Conservation (phyloP, 306 rosid species). For the Senna siamea region DNA sequence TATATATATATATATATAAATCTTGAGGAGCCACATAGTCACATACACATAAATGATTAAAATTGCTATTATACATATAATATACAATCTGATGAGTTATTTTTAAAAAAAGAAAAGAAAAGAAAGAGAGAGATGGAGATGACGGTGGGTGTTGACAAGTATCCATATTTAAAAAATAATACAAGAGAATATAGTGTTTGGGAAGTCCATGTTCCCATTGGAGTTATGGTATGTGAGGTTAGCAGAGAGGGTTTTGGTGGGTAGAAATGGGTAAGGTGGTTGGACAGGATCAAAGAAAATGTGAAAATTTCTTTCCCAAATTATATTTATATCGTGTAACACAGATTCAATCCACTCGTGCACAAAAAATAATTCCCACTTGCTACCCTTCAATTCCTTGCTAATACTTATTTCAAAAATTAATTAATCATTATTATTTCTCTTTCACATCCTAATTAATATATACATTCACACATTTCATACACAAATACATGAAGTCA, state of each 20-base stretch:
- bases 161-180: background rate
- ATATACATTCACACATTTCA: no score
- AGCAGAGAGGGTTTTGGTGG: conserved; percentile 54
- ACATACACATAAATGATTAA: no score
- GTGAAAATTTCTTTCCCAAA: conserved; percentile 13
- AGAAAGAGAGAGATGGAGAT: conserved; percentile 9
- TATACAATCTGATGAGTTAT: no score
- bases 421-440: background rate
- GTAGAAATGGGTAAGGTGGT: conserved; percentile 84
- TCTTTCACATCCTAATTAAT: no score
- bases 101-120: background rate
- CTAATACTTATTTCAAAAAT: background rate
- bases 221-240: conserved; percentile 31
- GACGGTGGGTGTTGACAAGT: conserved; percentile 31
- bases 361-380: conserved; percentile 36
- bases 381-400: conserved; percentile 31
- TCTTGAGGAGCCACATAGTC: no score
- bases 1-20: no score
- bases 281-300: conserved; percentile 48
- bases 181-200: conserved; percentile 27
- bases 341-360: conserved; percentile 47
- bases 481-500: conserved; percentile 19
- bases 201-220: conserved; percentile 54
- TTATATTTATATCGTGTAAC: conserved; percentile 24
- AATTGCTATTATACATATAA: no score